Evolutionary conservation across 164 flowering plant species (phyloP), one percentile per base, ranked within the genome.

Genomic region (Vitis rotundifolia): DNA sequence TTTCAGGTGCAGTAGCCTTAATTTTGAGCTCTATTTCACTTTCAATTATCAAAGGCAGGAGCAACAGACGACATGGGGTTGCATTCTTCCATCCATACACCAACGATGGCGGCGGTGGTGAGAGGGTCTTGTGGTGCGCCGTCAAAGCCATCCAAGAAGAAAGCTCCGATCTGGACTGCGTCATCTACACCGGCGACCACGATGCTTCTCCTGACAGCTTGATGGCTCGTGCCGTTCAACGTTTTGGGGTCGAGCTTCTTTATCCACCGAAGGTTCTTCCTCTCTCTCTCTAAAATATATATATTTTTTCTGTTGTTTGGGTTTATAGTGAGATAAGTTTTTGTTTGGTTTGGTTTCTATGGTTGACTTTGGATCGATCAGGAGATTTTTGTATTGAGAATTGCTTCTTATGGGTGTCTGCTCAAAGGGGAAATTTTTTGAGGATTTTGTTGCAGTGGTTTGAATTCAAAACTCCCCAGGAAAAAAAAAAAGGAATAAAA

Each of bases 101-200:
- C 49, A 95, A 95, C 75, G 98, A 95, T 64, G 98, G 99, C 48
- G 98, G 99, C 26, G 99, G 99, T 10, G 99, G 98, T 16, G 99
- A 95, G 79, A 78, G 94, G 71, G 98, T 95, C 16, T 82, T 95
- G 2, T 93, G 99, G 98, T 95, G 98, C 74, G 97, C 98, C 66
- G 92, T 95, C 49, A 91, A 84, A 81, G 97, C 93, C 69, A 72
- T 95, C 49, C 98, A 95, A 78, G 97, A 93, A 52, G 85, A 81
- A 53, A 50, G 44, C 7, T 88, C 92, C 8, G 75, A 85, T 78
- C 93, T 95, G n/a, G 87, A 88, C 15, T 86, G 89, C 60, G 68
- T 86, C 28, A 68, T 95, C 49, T 93, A 84, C 77, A 91, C 97
- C 7, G 97, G 99, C 15, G 98, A 95, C 74, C 86, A 77, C 54